A percentile compares a stretch with the other conserved stretches of the same genome.
Conservation (phyloP, 2,329 filamentous ascomycete species). For the Epichloe festucae region DNA sequence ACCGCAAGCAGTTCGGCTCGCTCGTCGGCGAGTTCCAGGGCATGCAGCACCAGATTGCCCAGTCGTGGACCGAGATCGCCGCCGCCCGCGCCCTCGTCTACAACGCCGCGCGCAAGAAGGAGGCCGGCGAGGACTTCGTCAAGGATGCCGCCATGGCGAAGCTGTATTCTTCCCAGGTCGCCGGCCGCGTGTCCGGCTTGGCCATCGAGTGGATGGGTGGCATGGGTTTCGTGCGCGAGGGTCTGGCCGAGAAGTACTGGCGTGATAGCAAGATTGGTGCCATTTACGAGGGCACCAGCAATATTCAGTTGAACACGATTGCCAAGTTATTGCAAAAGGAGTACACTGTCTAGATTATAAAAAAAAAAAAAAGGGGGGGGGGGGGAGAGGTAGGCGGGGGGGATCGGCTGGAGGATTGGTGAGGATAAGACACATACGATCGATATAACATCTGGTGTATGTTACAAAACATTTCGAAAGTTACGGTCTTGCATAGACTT, state of each 20-base stretch:
- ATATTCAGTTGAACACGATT: conserved; percentile 57
- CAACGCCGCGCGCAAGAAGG: conserved; percentile 96
- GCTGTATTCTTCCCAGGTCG: conserved; percentile 86
- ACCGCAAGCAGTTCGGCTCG: conserved; percentile 90
- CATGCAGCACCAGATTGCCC: conserved; percentile 98
- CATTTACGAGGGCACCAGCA: conserved; percentile 88
- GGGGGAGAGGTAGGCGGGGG: too few species aligned
- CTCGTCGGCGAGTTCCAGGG: conserved; percentile 95
- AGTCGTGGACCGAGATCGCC: conserved; percentile 86
- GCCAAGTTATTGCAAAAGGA: conserved; percentile 51
- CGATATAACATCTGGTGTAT: too few species aligned
- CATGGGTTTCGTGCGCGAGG: conserved; percentile 96
- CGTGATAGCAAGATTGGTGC: conserved; percentile 97
- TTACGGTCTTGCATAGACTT: background rate
- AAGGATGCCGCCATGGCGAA: conserved; percentile 97
- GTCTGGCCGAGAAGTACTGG: conserved; percentile 95
- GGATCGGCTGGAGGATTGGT: too few species aligned
- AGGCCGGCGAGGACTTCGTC: conserved; percentile 90
- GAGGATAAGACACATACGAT: too few species aligned
- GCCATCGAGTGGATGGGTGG: conserved; percentile 99
- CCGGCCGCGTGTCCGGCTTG: conserved; percentile 68
- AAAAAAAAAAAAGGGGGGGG: too few species aligned
- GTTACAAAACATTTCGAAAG: too few species aligned
- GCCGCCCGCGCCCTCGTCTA: conserved; percentile 87
- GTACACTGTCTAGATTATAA: conserved; percentile 31